Percentiles rank a stretch among this genome's conserved stretches.
Conservation (phyloP, 805 yeast species). For the Saccharomyces paradoxus region DNA sequence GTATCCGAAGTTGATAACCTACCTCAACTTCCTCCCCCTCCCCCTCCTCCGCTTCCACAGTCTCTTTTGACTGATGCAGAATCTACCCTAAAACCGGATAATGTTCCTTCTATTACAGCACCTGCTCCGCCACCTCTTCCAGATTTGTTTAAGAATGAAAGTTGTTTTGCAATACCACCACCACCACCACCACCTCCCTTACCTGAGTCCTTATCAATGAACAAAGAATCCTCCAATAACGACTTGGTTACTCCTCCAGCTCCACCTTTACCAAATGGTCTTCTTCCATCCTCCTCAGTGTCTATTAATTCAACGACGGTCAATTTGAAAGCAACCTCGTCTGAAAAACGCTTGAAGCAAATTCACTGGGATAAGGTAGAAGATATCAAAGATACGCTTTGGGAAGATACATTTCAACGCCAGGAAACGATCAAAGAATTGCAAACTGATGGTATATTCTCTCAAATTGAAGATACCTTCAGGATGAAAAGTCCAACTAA, state of each 20-base stretch:
- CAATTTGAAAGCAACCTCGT: conserved; percentile 12
- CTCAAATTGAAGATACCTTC: conserved; percentile 54
- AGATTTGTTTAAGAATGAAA: conserved; percentile 17
- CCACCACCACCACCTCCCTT: conserved; percentile 21
- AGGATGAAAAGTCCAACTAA: conserved; percentile 40
- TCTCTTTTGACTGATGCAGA: conserved; percentile 2
- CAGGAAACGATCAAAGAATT: conserved; percentile 40
- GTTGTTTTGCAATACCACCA: conserved; percentile 33
- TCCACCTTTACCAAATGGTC: conserved; percentile 18
- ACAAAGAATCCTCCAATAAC: background rate
- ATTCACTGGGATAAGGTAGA: conserved; percentile 78
- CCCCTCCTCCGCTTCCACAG: conserved; percentile 17
- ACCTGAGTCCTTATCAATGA: conserved; percentile 7
- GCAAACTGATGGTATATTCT: conserved; percentile 52
- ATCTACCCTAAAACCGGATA: background rate
- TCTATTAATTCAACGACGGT: conserved; percentile 8
- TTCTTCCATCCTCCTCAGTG: conserved; percentile 10
- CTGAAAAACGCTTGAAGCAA: conserved; percentile 58
- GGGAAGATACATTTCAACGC: conserved; percentile 42
- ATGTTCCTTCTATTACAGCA: conserved; percentile 26
- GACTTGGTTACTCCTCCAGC: background rate
- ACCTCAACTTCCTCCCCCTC: conserved; percentile 18
- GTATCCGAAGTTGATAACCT: conserved; percentile 4
- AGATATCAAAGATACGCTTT: conserved; percentile 49
- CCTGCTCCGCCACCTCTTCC: conserved; percentile 33